Percentiles rank a stretch among this genome's conserved stretches.
These are phyloP conservation scores for Geotrichum phurueaensis DNA, from an alignment of 1,139 yeast species.

Conservation along the genomic window DNA sequence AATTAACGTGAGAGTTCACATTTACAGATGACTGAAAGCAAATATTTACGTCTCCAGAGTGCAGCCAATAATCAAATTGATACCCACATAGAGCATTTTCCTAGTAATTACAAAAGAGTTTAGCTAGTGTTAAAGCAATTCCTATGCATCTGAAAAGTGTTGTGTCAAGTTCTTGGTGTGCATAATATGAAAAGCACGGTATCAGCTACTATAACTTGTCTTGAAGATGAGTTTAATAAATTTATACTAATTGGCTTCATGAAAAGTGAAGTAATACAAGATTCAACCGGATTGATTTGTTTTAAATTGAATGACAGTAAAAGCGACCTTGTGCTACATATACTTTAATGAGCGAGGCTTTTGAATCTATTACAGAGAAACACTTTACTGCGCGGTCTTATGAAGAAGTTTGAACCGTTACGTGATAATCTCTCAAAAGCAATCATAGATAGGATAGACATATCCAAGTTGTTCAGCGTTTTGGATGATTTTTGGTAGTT, in stretches of 20 bases:
- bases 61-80: not conserved
- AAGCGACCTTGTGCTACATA: not conserved
- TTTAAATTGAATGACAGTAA: not conserved
- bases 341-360: not conserved
- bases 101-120: not conserved
- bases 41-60: not conserved
- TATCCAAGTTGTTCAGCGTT: not conserved
- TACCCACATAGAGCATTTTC: not conserved
- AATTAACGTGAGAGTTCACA: not conserved
- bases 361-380: no score
- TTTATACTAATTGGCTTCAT: not conserved
- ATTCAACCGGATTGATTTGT: not conserved
- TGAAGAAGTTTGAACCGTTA: not conserved
- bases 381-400: not conserved
- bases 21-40: not conserved
- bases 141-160: not conserved
- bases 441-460: no score
- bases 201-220: not conserved
- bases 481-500: not conserved
- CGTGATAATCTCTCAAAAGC: not conserved
- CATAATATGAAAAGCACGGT: no score
- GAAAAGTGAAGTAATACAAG: not conserved
- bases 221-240: not conserved
- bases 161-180: not conserved
- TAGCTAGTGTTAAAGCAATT: not conserved